Conservation (phyloP, 2,329 filamentous ascomycete species). For the Hawksworthiomyces lignivorus region DNA sequence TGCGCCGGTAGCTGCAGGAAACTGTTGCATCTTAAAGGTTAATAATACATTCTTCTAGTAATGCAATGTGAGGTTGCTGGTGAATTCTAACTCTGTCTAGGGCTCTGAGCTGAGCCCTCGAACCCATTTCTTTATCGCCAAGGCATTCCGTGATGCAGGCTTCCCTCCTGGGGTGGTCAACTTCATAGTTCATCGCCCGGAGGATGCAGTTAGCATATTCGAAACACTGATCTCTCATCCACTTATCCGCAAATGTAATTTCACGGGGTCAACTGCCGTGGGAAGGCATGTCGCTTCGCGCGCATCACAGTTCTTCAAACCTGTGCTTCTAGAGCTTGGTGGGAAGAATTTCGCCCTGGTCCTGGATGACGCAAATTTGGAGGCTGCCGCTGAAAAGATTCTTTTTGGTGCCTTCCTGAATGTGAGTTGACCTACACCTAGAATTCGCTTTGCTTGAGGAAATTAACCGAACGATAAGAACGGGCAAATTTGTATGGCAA, state of each 20-base stretch:
- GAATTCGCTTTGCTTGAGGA: too few relatives aligned
- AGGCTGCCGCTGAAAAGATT: slow-evolving; percentile 60
- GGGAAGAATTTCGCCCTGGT: slow-evolving; percentile 76
- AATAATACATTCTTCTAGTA: not conserved
- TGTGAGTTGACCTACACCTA: too few relatives aligned
- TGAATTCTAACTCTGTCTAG: not conserved
- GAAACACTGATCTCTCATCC: slow-evolving; percentile 59
- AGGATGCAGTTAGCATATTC: slow-evolving; percentile 61
- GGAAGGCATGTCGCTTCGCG: slow-evolving; percentile 63
- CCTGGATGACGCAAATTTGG: slow-evolving; percentile 70
- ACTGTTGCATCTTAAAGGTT: not conserved
- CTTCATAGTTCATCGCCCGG: slow-evolving; percentile 57
- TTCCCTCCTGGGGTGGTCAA: slow-evolving; percentile 59
- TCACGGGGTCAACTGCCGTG: slow-evolving; percentile 70
- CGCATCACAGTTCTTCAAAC: slow-evolving; percentile 70
- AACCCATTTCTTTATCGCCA: slow-evolving; percentile 5
- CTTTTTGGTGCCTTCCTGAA: slow-evolving; percentile 57
- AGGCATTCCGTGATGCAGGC: slow-evolving; percentile 3
- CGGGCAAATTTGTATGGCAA: slow-evolving; percentile 83
- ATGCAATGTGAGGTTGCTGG: too few relatives aligned
- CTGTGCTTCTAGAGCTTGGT: slow-evolving; percentile 71
- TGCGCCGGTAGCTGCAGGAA: not conserved
- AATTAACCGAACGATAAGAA: slow-evolving; percentile 1
- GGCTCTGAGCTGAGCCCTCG: slow-evolving; percentile 7
- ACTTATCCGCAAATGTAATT: slow-evolving; percentile 71